Conservation (phyloP, 1,284 basidiomycete species). For the Xerocomus minutiporus region DNA sequence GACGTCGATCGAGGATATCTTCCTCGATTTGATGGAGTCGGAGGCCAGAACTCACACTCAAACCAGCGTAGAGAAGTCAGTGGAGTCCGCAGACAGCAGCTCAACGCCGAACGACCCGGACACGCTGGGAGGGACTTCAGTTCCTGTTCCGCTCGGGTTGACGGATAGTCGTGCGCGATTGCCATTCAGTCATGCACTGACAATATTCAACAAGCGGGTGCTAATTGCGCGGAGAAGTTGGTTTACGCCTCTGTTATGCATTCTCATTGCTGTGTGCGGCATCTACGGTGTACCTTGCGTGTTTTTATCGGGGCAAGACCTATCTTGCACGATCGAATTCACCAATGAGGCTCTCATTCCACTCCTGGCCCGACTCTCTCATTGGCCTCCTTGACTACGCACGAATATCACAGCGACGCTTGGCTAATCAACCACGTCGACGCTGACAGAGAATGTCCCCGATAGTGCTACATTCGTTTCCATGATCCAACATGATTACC, state of each 20-base stretch:
- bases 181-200: slow-evolving; percentile 55
- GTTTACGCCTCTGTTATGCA: slow-evolving; percentile 58
- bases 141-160: slow-evolving; percentile 34
- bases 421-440: slow-evolving; percentile 32
- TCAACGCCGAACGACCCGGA: slow-evolving; percentile 19
- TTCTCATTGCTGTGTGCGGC: slow-evolving; percentile 61
- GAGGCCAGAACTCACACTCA: slow-evolving; percentile 22
- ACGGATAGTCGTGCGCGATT: slow-evolving; percentile 49
- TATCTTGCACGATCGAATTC: too few species aligned
- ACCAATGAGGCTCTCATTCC: slow-evolving; percentile 26
- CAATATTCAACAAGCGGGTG: slow-evolving; percentile 70
- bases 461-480: slow-evolving; percentile 55
- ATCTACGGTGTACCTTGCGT: slow-evolving; percentile 5
- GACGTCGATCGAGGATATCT: slow-evolving; percentile 77
- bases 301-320: too few species aligned
- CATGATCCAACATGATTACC: slow-evolving; percentile 45
- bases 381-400: slow-evolving; percentile 24
- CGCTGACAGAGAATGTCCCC: slow-evolving; percentile 38
- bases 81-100: slow-evolving; percentile 2
- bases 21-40: slow-evolving; percentile 64
- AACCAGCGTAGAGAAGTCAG: slow-evolving; percentile 10
- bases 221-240: slow-evolving; percentile 64
- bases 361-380: slow-evolving; percentile 43
- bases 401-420: too few species aligned
- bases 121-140: slow-evolving; percentile 39